Conservation (phyloP, 345 rosid genomes). For the Raphanus raphanistrum region DNA sequence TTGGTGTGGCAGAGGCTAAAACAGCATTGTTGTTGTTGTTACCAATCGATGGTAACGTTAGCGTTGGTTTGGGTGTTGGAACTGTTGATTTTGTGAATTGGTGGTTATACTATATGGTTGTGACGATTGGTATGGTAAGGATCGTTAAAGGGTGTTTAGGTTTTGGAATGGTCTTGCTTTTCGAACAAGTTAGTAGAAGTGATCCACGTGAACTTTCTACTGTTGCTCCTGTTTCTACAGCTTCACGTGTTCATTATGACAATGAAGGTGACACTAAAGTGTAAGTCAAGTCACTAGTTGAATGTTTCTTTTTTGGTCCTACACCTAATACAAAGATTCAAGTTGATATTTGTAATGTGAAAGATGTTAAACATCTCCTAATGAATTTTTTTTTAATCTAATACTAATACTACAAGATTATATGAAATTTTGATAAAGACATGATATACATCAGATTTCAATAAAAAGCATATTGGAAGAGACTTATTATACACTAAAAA, state of each 20-base stretch:
- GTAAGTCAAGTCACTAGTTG: slow-evolving; percentile 11
- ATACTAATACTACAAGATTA: not conserved
- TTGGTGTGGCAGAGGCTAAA: slow-evolving; percentile 51
- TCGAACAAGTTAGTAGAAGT: slow-evolving; percentile 35
- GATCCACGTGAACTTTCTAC: slow-evolving; percentile 23
- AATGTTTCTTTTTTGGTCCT: not conserved
- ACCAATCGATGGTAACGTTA: slow-evolving; percentile 30
- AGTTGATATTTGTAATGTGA: too few species aligned
- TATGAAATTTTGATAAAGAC: not conserved
- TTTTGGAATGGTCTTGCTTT: slow-evolving; percentile 48
- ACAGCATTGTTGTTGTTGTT: slow-evolving; percentile 33
- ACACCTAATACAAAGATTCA: not conserved
- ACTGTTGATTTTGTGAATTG: slow-evolving; percentile 56
- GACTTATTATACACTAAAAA: not conserved
- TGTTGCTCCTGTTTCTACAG: not conserved
- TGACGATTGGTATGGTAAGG: slow-evolving; percentile 69
- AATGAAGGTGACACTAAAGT: slow-evolving; percentile 34
- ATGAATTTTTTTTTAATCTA: not conserved
- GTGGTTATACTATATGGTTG: slow-evolving; percentile 75
- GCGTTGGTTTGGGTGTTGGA: slow-evolving; percentile 25
- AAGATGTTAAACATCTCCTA: not conserved
- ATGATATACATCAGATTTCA: too few species aligned
- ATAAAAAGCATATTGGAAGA: too few species aligned
- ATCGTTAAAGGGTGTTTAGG: slow-evolving; percentile 52
- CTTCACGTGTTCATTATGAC: not conserved